Conservation (phyloP, 2,329 filamentous ascomycete genomes). For the Arthrobotrys musiformis region DNA sequence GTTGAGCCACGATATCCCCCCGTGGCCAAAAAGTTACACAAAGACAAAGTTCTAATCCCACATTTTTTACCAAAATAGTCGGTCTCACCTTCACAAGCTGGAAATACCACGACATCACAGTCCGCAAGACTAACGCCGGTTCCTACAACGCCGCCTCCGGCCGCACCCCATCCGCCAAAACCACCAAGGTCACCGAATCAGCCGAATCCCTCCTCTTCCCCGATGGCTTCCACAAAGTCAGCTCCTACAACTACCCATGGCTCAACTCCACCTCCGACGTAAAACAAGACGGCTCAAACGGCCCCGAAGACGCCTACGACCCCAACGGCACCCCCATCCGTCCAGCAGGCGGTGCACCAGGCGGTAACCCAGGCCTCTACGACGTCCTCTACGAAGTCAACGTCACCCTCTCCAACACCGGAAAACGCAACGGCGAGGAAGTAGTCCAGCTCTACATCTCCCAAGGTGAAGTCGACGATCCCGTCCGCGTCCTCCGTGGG, state of each 20-base stretch:
- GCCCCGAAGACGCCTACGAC: conserved; percentile 70
- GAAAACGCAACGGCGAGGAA: conserved; percentile 73
- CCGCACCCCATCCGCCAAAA: conserved; percentile 67
- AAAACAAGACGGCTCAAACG: conserved; percentile 73
- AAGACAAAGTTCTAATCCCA: conserved; percentile 12
- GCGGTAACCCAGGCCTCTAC: conserved; percentile 72
- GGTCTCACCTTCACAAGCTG: conserved; percentile 85
- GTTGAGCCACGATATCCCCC: conserved; percentile 66
- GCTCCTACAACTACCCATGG: conserved; percentile 75
- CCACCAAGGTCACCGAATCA: conserved; percentile 72
- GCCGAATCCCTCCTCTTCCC: conserved; percentile 75
- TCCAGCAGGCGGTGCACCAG: conserved; percentile 73
- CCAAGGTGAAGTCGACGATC: conserved; percentile 81
- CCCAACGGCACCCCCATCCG: conserved; percentile 70
- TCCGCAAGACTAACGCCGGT: conserved; percentile 67
- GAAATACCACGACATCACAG: conserved; percentile 74
- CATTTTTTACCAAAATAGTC: conserved; percentile 58
- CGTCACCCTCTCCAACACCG: conserved; percentile 78
- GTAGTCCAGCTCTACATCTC: conserved; percentile 82
- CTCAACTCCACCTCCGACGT: conserved; percentile 73
- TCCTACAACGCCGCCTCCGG: conserved; percentile 65
- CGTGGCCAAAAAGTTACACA: conserved; percentile 22
- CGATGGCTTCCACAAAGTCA: conserved; percentile 66
- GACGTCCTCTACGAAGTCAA: conserved; percentile 76
- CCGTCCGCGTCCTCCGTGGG: conserved; percentile 74